Percentiles rank a stretch among this genome's conserved stretches.
These are phyloP conservation scores for Aureobasidium sp. DNA, from an alignment of 2,329 filamentous ascomycete genomes.

Conservation along the genomic window DNA sequence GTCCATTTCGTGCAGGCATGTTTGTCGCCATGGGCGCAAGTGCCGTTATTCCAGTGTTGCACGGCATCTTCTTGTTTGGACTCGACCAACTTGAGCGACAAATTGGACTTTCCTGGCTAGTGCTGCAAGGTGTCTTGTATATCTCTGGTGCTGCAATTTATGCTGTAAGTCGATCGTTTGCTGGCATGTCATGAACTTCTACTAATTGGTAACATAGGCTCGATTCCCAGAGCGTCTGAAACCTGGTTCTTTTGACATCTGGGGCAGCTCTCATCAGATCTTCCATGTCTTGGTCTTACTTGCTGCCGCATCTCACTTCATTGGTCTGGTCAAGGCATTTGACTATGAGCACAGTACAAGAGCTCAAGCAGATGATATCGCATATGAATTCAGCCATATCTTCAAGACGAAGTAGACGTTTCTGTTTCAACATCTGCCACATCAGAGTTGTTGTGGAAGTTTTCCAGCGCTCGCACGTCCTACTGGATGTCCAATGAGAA, in stretches of 20 bases:
- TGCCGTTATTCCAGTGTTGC: conserved; percentile 73
- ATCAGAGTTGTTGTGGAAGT: not conserved
- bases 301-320: conserved; percentile 74
- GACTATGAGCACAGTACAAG: conserved; percentile 63
- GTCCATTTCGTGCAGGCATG: conserved; percentile 80
- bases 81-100: conserved; percentile 57
- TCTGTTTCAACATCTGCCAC: not conserved
- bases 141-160: conserved; percentile 81
- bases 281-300: conserved; percentile 86
- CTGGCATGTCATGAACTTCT: not conserved
- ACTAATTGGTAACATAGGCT: conserved; percentile 32
- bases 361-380: not conserved
- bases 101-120: conserved; percentile 74
- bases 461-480: not conserved
- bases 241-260: conserved; percentile 79
- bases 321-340: conserved; percentile 75
- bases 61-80: conserved; percentile 65
- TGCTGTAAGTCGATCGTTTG: conserved; percentile 46
- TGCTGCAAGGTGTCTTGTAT: conserved; percentile 75
- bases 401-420: not conserved
- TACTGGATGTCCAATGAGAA: not conserved
- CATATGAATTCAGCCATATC: not conserved
- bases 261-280: conserved; percentile 90
- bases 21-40: conserved; percentile 83
- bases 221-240: conserved; percentile 75